A percentile compares a stretch with the other conserved stretches of the same genome.
These are phyloP conservation scores for Entoloma clypeatum DNA, from an alignment of 1,284 basidiomycete species.

Conservation along the genomic window DNA sequence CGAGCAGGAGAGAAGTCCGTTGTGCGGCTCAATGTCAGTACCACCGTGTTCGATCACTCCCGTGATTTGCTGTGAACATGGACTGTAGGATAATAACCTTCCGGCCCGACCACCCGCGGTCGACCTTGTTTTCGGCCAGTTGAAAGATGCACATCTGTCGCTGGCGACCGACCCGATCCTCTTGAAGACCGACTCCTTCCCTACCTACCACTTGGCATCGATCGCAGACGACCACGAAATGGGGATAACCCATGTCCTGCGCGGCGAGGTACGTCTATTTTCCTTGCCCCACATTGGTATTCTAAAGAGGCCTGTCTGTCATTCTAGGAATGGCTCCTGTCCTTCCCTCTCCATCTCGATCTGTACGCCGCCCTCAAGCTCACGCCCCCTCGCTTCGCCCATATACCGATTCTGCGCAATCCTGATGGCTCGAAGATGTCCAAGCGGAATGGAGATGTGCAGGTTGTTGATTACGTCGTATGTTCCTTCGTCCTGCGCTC, in stretches of 20 bases:
- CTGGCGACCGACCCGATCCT: constrained; percentile 89
- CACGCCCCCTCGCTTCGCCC: constrained; percentile 78
- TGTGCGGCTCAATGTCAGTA: constrained; percentile 81
- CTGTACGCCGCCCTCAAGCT: constrained; percentile 81
- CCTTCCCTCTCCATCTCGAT: constrained; percentile 89
- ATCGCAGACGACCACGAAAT: constrained; percentile 96
- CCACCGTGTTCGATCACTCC: constrained; percentile 1
- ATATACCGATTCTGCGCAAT: constrained; percentile 89
- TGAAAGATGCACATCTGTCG: constrained; percentile 73
- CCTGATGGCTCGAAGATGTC: constrained; percentile 92
- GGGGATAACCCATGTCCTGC: constrained; percentile 92
- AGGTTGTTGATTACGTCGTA: constrained; percentile 84
- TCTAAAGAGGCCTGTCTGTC: not conserved
- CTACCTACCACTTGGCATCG: constrained; percentile 95
- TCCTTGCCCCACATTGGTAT: not conserved
- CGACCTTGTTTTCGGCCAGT: constrained; percentile 76
- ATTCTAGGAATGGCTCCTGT: constrained; percentile 90
- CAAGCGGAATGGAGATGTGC: constrained; percentile 88
- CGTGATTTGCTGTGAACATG: not conserved
- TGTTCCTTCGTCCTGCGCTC: constrained; percentile 20
- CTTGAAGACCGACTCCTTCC: constrained; percentile 89
- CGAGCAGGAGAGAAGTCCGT: constrained; percentile 75
- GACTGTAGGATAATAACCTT: constrained; percentile 47
- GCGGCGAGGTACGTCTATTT: constrained; percentile 73
- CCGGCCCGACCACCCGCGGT: constrained; percentile 43